Evolutionary conservation across 2,329 filamentous ascomycete genomes (phyloP).

Genomic region (Passalora sequoiae): DNA sequence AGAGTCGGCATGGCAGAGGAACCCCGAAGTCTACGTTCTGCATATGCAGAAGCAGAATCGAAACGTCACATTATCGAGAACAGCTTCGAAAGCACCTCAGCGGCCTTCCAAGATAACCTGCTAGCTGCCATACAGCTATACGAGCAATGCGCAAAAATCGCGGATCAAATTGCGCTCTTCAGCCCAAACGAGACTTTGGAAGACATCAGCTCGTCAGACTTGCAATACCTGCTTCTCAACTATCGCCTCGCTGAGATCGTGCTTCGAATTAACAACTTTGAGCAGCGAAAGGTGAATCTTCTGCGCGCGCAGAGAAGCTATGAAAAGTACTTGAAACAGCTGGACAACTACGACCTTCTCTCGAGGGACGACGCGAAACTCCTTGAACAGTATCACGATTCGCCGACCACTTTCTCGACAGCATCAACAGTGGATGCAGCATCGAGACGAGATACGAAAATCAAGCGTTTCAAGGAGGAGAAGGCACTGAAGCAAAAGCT

Average conservation of each 20-base stretch:
- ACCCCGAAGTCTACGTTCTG: conserved; percentile 50
- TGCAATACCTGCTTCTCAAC: conserved; percentile 76
- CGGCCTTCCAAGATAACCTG: conserved; percentile 64
- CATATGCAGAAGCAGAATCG: conserved; percentile 51
- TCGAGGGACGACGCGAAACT: conserved; percentile 59
- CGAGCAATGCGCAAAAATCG: conserved; percentile 64
- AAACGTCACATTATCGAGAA: conserved; percentile 56
- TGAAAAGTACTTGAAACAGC: conserved; percentile 68
- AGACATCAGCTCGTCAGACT: conserved; percentile 75
- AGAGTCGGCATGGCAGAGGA: conserved; percentile 43
- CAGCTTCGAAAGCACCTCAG: conserved; percentile 59
- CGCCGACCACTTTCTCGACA: conserved; percentile 67
- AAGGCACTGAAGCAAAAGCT: conserved; percentile 78
- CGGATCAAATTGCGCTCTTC: conserved; percentile 72
- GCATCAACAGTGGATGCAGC: conserved; percentile 62
- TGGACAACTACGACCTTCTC: conserved; percentile 76
- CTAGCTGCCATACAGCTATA: conserved; percentile 64
- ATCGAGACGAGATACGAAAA: conserved; percentile 73
- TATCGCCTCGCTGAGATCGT: conserved; percentile 76
- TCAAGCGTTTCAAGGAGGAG: conserved; percentile 76
- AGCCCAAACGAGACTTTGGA: conserved; percentile 85
- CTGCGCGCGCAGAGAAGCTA: conserved; percentile 63
- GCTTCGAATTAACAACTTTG: conserved; percentile 58
- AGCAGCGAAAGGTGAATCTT: conserved; percentile 58
- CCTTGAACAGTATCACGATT: conserved; percentile 67